A percentile compares a stretch with the other conserved stretches of the same genome.
These are phyloP conservation scores for Cardamine occulta DNA, from an alignment of 345 rosid genomes.

Conservation along the genomic window DNA sequence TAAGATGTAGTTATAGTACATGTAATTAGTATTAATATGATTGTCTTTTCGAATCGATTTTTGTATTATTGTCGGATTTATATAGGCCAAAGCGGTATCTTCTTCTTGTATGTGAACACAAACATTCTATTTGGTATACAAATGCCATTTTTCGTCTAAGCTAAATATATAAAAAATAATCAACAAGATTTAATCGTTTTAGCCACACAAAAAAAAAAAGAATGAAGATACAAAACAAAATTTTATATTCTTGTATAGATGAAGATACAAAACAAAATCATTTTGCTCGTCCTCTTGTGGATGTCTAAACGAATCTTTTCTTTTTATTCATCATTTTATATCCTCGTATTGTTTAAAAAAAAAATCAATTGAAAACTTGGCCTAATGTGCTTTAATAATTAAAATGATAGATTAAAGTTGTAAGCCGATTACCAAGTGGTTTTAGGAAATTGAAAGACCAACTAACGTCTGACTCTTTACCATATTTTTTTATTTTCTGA, in stretches of 20 bases:
- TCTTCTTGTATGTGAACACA: slow-evolving; percentile 12
- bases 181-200: no score
- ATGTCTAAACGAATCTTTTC: slow-evolving; percentile 37
- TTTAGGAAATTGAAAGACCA: slow-evolving; percentile 29
- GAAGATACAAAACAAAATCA: slow-evolving; percentile 23
- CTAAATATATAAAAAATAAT: neutral
- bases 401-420: neutral
- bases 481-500: neutral
- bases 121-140: slow-evolving; percentile 22
- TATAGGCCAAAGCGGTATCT: neutral
- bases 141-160: neutral
- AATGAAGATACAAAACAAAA: no score
- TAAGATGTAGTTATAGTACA: slow-evolving; percentile 21
- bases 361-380: slow-evolving; percentile 1
- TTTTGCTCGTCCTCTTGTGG: slow-evolving; percentile 30
- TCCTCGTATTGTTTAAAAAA: neutral
- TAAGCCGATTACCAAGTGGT: slow-evolving; percentile 4
- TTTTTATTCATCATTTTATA: slow-evolving; percentile 16
- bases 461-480: slow-evolving; percentile 26
- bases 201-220: no score
- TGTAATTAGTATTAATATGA: neutral
- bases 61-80: slow-evolving; percentile 27
- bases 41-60: slow-evolving; percentile 21
- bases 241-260: no score
- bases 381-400: slow-evolving; percentile 27